Percentiles rank a stretch among this genome's conserved stretches.
phyloP scores from a whole-genome alignment of 306 rosid genomes.

The Gastrolobium villosum region DNA sequence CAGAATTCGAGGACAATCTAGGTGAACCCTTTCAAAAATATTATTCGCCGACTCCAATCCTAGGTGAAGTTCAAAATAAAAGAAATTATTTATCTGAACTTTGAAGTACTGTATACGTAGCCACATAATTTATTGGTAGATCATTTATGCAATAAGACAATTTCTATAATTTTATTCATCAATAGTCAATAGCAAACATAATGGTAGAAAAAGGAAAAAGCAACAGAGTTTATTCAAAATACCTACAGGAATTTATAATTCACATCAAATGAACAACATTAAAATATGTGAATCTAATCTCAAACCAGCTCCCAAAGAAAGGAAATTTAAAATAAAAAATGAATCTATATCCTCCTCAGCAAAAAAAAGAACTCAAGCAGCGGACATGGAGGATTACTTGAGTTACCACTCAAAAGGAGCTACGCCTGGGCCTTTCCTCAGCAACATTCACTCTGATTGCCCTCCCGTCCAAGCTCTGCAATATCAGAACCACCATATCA shows the following conservation, averaged over 20 bases:
- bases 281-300: constrained; percentile 49
- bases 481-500: constrained; percentile 38
- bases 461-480: constrained; percentile 87
- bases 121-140: not conserved
- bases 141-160: not conserved
- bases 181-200: constrained; percentile 17
- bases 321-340: not conserved
- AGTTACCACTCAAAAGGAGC: constrained; percentile 56
- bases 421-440: constrained; percentile 82
- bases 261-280: constrained; percentile 31
- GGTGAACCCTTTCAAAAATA: not conserved
- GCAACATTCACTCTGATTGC: constrained; percentile 92
- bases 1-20: too few relatives aligned
- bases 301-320: constrained; percentile 48
- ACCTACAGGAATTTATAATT: constrained; percentile 18
- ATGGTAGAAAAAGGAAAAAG: not conserved
- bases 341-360: constrained; percentile 49
- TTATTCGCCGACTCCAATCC: not conserved
- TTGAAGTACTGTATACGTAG: not conserved
- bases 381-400: constrained; percentile 42
- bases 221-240: constrained; percentile 31
- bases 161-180: not conserved
- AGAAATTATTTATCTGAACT: not conserved
- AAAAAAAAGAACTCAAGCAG: constrained; percentile 40
- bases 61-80: not conserved